Conservation (phyloP, 2,329 filamentous ascomycete species). For the Aspergillus sp. region DNA sequence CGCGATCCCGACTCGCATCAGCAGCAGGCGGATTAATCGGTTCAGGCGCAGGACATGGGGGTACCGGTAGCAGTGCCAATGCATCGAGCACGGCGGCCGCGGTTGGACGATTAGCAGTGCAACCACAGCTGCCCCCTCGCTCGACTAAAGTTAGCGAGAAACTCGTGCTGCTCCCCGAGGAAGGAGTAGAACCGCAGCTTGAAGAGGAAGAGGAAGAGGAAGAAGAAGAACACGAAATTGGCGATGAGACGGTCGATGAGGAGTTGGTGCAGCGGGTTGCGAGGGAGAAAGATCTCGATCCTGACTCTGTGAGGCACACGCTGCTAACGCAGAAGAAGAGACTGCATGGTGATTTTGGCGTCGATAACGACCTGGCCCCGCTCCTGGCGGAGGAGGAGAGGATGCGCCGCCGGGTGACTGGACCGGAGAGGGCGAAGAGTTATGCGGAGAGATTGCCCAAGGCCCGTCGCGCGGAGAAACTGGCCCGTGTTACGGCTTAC, state of each 20-base stretch:
- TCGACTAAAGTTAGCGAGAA: conserved; percentile 96
- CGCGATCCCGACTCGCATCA: conserved; percentile 33
- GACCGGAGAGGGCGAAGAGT: conserved; percentile 69
- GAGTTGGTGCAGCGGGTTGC: conserved; percentile 36
- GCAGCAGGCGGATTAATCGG: conserved; percentile 32
- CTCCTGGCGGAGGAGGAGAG: conserved; percentile 60
- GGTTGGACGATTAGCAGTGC: conserved; percentile 55
- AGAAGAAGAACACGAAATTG: conserved; percentile 29
- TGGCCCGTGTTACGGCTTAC: conserved; percentile 90
- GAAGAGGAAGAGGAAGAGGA: conserved; percentile 20
- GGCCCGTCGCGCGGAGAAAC: conserved; percentile 77
- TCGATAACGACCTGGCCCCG: conserved; percentile 54
- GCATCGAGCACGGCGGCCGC: conserved; percentile 54
- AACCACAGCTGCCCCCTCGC: conserved; percentile 70
- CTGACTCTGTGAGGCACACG: conserved; percentile 33
- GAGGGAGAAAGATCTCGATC: conserved; percentile 33
- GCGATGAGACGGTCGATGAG: conserved; percentile 32
- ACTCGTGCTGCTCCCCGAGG: conserved; percentile 86
- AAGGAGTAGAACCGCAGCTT: conserved; percentile 9
- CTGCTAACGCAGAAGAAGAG: conserved; percentile 33
- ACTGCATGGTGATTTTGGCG: conserved; percentile 54
- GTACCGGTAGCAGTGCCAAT: conserved; percentile 28
- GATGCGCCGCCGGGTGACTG: conserved; percentile 53
- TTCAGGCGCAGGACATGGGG: conserved; percentile 36
- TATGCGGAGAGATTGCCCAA: conserved; percentile 94